Conservation (phyloP, 176 grass and related monocot genomes). For the Phragmites australis region DNA sequence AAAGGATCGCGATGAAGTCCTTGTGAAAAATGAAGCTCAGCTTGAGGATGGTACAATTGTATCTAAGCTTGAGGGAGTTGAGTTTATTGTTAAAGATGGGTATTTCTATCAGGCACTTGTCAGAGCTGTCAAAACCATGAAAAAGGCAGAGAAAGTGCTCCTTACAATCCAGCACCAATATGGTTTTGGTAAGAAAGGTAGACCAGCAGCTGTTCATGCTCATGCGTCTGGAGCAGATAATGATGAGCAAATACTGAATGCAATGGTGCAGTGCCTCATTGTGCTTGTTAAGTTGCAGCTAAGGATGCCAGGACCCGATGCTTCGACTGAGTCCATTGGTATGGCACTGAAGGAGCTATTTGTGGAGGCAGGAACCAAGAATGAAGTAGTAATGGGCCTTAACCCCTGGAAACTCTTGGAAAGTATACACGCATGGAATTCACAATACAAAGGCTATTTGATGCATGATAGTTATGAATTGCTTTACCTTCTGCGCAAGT, state of each 20-base stretch:
- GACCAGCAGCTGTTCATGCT: slow-evolving; percentile 57
- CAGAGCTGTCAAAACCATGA: slow-evolving; percentile 94
- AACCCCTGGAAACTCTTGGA: slow-evolving; percentile 33
- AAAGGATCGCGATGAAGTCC: slow-evolving; percentile 91
- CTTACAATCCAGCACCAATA: slow-evolving; percentile 94
- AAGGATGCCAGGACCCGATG: slow-evolving; percentile 45
- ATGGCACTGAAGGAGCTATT: slow-evolving; percentile 51
- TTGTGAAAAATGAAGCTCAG: slow-evolving; percentile 83
- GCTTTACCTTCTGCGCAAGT: slow-evolving; percentile 39
- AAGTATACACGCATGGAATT: slow-evolving; percentile 12
- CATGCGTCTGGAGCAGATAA: too few species aligned
- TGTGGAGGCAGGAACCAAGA: slow-evolving; percentile 9
- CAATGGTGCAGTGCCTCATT: slow-evolving; percentile 77
- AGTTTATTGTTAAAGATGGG: slow-evolving; percentile 92
- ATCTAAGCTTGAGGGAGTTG: slow-evolving; percentile 71
- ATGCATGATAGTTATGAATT: slow-evolving; percentile 81
- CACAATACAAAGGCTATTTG: not conserved
- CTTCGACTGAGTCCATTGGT: slow-evolving; percentile 21
- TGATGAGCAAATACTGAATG: too few species aligned
- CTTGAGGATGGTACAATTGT: slow-evolving; percentile 77
- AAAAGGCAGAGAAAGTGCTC: slow-evolving; percentile 74
- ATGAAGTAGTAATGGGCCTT: slow-evolving; percentile 36
- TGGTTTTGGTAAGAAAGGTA: slow-evolving; percentile 92
- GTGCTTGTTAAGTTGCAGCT: slow-evolving; percentile 56
- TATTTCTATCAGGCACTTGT: slow-evolving; percentile 73